A percentile compares a stretch with the other conserved stretches of the same genome.
phyloP scores from a whole-genome alignment of 768 basidiomycete genomes.

The Kwoniella bestiolae region DNA sequence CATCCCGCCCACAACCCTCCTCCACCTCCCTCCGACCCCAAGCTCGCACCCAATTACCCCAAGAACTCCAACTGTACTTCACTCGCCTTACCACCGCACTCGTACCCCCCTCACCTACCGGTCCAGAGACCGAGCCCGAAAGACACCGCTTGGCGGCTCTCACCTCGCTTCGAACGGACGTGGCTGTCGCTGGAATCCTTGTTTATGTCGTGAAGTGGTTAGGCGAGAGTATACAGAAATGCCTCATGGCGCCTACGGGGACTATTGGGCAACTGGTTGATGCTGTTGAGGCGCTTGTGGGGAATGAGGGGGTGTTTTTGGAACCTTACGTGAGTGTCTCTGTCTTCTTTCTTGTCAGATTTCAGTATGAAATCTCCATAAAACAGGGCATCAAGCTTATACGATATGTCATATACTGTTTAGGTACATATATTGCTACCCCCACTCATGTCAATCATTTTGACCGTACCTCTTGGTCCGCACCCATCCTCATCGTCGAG shows the following conservation, averaged over 20 bases:
- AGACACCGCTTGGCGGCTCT: slow-evolving; percentile 82
- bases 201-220: slow-evolving; percentile 96
- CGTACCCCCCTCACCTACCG: slow-evolving; percentile 61
- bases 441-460: slow-evolving; percentile 84
- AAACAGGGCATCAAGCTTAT: slow-evolving; percentile 7
- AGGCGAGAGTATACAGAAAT: slow-evolving; percentile 76
- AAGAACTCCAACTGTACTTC: slow-evolving; percentile 94
- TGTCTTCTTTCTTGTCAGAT: no score
- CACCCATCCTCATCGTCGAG: slow-evolving; percentile 58
- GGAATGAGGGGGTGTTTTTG: slow-evolving; percentile 85
- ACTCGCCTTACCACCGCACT: slow-evolving; percentile 83
- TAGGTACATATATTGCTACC: slow-evolving; percentile 96
- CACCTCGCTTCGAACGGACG: slow-evolving; percentile 83
- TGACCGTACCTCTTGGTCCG: slow-evolving; percentile 81
- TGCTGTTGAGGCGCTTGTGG: slow-evolving; percentile 79
- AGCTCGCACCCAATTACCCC: slow-evolving; percentile 88
- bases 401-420: not conserved
- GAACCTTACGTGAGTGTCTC: slow-evolving; percentile 86
- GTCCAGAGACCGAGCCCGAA: slow-evolving; percentile 62
- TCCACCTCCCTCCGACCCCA: slow-evolving; percentile 64
- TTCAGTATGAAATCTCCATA: not conserved
- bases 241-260: slow-evolving; percentile 63
- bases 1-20: slow-evolving; percentile 33
- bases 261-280: slow-evolving; percentile 81
- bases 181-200: slow-evolving; percentile 85